phyloP scores from a whole-genome alignment of 371 early-diverging fungal genomes.

The Dichotomocladium elegans region DNA sequence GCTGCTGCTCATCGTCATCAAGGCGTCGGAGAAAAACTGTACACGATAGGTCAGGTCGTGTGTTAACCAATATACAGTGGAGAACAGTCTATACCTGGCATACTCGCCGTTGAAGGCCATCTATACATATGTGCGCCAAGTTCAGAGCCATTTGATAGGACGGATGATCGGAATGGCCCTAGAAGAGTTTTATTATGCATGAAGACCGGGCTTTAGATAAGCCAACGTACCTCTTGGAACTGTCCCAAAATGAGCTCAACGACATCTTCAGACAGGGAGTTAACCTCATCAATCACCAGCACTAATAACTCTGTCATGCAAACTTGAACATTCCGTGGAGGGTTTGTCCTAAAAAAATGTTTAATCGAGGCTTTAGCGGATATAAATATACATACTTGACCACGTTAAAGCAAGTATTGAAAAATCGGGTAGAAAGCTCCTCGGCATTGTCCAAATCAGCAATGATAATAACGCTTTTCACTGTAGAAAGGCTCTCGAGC shows the following conservation, averaged over 20 bases:
- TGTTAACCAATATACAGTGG: no score
- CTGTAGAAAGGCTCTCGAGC: constrained; percentile 81
- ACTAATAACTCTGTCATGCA: constrained; percentile 82
- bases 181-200: no score
- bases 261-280: constrained; percentile 66
- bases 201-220: no score
- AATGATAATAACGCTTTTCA: constrained; percentile 78
- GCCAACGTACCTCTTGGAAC: constrained; percentile 67
- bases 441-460: constrained; percentile 32
- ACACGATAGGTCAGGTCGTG: no score
- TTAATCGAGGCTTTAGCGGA: no score
- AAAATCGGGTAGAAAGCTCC: constrained; percentile 18
- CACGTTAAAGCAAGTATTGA: constrained; percentile 10
- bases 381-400: neutral
- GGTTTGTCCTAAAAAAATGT: constrained; percentile 53
- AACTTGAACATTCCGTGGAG: constrained; percentile 72
- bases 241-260: constrained; percentile 78
- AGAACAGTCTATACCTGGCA: constrained; percentile 58
- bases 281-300: constrained; percentile 78
- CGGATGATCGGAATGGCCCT: no score
- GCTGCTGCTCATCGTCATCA: constrained; percentile 52
- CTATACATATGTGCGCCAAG: constrained; percentile 70
- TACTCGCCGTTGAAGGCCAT: constrained; percentile 84
- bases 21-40: constrained; percentile 74
- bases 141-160: constrained; percentile 83